These are phyloP conservation scores for Histomonas meleagridis DNA, from an alignment of 208 protist genomes.

Conservation along the genomic window DNA sequence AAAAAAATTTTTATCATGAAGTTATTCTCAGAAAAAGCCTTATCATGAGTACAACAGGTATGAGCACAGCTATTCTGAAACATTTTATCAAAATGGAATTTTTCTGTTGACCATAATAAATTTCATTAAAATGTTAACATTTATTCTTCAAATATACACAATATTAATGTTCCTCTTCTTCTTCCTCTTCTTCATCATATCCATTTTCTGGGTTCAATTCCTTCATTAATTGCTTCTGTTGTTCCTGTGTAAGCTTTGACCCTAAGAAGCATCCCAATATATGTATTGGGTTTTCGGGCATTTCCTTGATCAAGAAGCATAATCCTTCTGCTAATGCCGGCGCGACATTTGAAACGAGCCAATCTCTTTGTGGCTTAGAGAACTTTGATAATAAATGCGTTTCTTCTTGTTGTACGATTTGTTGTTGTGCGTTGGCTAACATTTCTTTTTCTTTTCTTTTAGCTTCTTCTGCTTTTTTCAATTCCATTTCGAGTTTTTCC, in stretches of 20 bases:
- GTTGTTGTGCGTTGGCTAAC: background rate
- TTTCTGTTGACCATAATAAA: too few species aligned
- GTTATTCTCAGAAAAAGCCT: too few species aligned
- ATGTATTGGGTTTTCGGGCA: conserved; percentile 28
- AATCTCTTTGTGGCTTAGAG: conserved; percentile 21
- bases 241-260: background rate
- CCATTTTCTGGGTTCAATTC: background rate
- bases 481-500: background rate
- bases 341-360: background rate
- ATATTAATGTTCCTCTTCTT: background rate
- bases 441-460: conserved; percentile 2
- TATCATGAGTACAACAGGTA: too few species aligned
- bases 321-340: background rate
- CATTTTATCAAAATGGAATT: too few species aligned
- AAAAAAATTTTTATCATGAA: too few species aligned
- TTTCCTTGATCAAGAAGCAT: background rate
- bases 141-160: too few species aligned
- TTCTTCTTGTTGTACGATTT: background rate
- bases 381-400: background rate
- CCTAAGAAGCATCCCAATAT: background rate
- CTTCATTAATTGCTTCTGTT: background rate
- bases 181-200: background rate
- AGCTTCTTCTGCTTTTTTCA: background rate
- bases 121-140: too few species aligned
- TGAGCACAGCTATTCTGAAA: too few species aligned